Evolutionary conservation across 2,329 filamentous ascomycete genomes (phyloP).

Genomic region (Alternaria hordeiaustralica): DNA sequence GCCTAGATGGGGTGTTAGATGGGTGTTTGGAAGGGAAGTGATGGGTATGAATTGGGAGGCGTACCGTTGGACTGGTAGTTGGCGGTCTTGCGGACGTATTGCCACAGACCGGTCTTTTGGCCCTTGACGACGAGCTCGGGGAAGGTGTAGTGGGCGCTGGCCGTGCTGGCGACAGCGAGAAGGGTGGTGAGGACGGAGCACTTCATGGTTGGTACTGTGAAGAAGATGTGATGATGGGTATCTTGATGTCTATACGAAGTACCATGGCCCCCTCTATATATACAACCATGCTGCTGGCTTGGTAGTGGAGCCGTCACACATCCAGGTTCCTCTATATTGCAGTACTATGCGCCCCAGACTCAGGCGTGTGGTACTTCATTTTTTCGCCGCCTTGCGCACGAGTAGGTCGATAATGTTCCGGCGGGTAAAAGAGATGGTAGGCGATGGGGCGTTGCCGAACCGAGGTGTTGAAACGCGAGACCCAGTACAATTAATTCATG

Average conservation of each 20-base stretch:
- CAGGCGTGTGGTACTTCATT: slow-evolving; percentile 15
- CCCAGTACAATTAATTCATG: slow-evolving; percentile 16
- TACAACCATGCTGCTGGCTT: background rate
- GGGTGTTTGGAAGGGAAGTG: background rate
- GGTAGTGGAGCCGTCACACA: background rate
- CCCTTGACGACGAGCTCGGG: slow-evolving; percentile 36
- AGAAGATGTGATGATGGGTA: background rate
- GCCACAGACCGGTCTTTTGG: slow-evolving; percentile 34
- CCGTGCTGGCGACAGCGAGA: slow-evolving; percentile 28
- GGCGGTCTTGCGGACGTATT: slow-evolving; percentile 44
- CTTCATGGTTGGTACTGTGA: slow-evolving; percentile 31
- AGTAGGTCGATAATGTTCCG: slow-evolving; percentile 13
- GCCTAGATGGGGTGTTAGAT: slow-evolving; percentile 12
- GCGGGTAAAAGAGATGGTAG: slow-evolving; percentile 26
- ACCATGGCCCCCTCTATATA: slow-evolving; percentile 10
- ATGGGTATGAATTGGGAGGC: background rate
- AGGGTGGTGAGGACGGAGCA: slow-evolving; percentile 26
- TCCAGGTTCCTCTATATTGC: background rate
- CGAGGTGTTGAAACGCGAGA: slow-evolving; percentile 16
- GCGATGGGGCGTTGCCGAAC: slow-evolving; percentile 12
- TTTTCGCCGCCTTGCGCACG: background rate
- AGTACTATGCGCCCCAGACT: slow-evolving; percentile 3
- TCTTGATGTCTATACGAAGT: background rate
- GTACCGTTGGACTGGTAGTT: slow-evolving; percentile 47
- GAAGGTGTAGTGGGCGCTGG: slow-evolving; percentile 44